phyloP scores from a whole-genome alignment of 352 stramenopile species.

The Phytophthora nicotianae region DNA sequence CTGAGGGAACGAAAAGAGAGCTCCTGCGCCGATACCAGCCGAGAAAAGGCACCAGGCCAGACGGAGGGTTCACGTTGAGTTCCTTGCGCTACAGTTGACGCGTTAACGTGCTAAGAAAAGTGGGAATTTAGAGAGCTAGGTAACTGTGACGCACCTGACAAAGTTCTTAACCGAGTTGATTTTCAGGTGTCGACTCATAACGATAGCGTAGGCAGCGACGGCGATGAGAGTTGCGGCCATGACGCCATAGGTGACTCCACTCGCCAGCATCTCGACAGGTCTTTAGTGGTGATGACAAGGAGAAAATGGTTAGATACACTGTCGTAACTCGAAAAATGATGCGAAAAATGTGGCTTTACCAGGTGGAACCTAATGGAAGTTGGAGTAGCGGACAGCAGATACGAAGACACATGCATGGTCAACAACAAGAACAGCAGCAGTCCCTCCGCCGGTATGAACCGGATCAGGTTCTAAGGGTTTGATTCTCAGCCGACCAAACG shows the following conservation, averaged over 20 bases:
- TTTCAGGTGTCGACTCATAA: slow-evolving; percentile 57
- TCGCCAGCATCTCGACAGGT: slow-evolving; percentile 48
- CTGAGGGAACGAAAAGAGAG: slow-evolving; percentile 77
- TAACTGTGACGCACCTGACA: slow-evolving; percentile 44
- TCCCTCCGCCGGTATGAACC: slow-evolving; percentile 67
- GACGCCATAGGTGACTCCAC: slow-evolving; percentile 53
- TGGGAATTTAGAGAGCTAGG: neutral
- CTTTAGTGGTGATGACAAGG: neutral
- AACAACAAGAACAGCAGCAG: slow-evolving; percentile 46
- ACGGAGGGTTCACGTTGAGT: slow-evolving; percentile 56
- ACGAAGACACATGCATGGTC: slow-evolving; percentile 32
- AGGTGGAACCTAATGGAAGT: slow-evolving; percentile 6
- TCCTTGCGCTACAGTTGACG: slow-evolving; percentile 55
- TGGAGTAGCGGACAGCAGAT: slow-evolving; percentile 4
- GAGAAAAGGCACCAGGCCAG: slow-evolving; percentile 85
- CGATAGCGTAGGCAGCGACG: slow-evolving; percentile 69
- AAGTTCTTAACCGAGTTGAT: slow-evolving; percentile 68
- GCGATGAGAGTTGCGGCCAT: slow-evolving; percentile 68
- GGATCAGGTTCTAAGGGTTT: slow-evolving; percentile 74
- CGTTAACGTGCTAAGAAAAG: neutral
- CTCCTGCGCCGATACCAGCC: slow-evolving; percentile 76
- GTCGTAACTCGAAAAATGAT: neutral
- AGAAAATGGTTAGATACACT: neutral
- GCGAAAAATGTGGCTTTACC: slow-evolving; percentile 9
- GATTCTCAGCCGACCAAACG: slow-evolving; percentile 57